phyloP scores from a whole-genome alignment of 1,284 basidiomycete species.

The Cystobasidium sp. region DNA sequence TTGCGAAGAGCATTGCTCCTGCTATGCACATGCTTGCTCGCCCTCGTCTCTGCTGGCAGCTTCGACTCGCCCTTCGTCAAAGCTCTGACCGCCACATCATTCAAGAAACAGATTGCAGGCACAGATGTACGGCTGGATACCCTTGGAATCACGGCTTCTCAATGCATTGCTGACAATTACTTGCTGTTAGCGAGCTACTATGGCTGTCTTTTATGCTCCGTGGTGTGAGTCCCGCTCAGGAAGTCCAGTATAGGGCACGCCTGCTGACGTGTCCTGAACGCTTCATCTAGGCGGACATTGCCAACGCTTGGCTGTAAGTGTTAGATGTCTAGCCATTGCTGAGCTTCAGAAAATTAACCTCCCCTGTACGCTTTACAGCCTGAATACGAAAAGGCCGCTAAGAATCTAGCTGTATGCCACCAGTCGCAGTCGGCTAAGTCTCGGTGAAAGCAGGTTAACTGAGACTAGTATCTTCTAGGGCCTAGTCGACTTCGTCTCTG shows the following conservation, averaged over 20 bases:
- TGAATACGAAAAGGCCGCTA: constrained; percentile 56
- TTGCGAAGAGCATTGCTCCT: background rate
- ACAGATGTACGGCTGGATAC: constrained; percentile 21
- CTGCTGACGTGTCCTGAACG: constrained; percentile 20
- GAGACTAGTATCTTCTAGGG: constrained; percentile 50
- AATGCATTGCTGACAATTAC: background rate
- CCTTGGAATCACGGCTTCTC: background rate
- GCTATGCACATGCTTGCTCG: constrained; percentile 6
- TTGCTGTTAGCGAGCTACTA: constrained; percentile 44
- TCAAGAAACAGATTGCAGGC: constrained; percentile 41
- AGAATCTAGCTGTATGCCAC: constrained; percentile 50
- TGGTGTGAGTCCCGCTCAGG: constrained; percentile 52
- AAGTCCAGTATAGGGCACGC: background rate
- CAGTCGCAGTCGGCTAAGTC: background rate
- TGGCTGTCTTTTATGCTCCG: constrained; percentile 58
- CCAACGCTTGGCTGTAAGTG: constrained; percentile 21
- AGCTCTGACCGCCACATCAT: constrained; percentile 25
- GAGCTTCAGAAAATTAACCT: constrained; percentile 52
- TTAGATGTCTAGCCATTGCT: background rate
- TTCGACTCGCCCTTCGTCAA: constrained; percentile 43
- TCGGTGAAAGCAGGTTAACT: background rate
- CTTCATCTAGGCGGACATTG: constrained; percentile 30
- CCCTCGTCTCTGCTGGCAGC: constrained; percentile 21
- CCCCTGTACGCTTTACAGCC: constrained; percentile 49
- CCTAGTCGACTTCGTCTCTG: constrained; percentile 56